Percentiles rank a stretch among this genome's conserved stretches.
Evolutionary conservation across 2,329 filamentous ascomycete species (phyloP).

Genomic region (Trichophyton simii): DNA sequence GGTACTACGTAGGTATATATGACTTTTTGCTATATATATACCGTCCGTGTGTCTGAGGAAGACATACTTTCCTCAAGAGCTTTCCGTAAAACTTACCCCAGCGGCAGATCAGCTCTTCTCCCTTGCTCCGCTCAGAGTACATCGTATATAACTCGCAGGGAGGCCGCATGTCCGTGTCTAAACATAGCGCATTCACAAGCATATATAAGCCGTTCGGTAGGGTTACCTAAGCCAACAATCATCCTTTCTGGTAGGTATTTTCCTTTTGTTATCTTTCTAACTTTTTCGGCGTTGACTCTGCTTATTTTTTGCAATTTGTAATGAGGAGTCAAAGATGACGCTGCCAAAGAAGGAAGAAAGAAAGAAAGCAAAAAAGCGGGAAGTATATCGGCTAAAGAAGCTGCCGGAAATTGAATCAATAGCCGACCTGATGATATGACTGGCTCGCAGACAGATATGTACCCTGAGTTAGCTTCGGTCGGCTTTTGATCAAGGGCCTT

Average conservation of each 20-base stretch:
- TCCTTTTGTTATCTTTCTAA: background rate
- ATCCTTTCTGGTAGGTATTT: background rate
- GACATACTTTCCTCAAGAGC: too few relatives aligned
- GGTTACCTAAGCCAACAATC: background rate
- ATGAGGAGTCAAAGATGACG: background rate
- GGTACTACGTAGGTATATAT: too few relatives aligned
- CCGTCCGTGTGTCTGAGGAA: too few relatives aligned
- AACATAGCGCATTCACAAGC: background rate
- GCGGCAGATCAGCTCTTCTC: background rate
- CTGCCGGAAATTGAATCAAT: background rate
- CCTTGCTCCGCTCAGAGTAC: background rate
- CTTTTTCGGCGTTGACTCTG: background rate
- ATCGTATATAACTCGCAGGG: background rate
- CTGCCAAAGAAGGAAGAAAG: background rate
- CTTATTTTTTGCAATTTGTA: conserved; percentile 1
- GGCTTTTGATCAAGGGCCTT: conserved; percentile 1
- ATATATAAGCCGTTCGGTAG: background rate
- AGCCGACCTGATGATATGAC: background rate
- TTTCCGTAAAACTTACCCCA: background rate
- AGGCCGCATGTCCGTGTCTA: background rate
- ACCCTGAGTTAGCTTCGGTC: background rate
- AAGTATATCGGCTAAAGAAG: background rate
- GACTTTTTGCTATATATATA: background rate
- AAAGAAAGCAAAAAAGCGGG: background rate
- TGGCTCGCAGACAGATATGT: background rate